Percentiles rank a stretch among this genome's conserved stretches.
Evolutionary conservation across 2,329 filamentous ascomycete genomes (phyloP).

Genomic region (Ophiostoma ulmi): DNA sequence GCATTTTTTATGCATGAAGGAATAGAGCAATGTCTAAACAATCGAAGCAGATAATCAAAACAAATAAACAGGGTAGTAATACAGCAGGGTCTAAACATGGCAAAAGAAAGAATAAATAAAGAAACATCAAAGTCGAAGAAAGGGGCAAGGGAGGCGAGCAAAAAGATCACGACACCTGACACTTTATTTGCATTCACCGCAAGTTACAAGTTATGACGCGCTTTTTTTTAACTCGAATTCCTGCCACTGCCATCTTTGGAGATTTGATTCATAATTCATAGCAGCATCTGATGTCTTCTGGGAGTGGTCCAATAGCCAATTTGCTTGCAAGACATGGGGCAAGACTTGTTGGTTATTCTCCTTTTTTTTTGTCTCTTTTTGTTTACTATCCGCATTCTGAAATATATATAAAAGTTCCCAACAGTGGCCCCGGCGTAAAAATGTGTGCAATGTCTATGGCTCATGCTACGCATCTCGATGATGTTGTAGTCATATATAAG

Average conservation of each 20-base stretch:
- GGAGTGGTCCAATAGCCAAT: not conserved
- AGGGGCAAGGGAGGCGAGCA: not conserved
- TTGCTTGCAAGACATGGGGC: not conserved
- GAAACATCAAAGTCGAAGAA: not conserved
- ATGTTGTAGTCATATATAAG: not conserved
- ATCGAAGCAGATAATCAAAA: not conserved
- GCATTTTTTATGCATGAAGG: constrained; percentile 2
- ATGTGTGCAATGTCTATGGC: not conserved
- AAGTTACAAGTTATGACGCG: not conserved
- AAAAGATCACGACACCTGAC: constrained; percentile 2
- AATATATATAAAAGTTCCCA: not conserved
- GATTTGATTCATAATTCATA: not conserved
- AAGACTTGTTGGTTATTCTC: not conserved
- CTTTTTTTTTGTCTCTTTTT: not conserved
- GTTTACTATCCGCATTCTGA: not conserved
- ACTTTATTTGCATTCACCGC: not conserved
- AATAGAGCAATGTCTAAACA: not conserved
- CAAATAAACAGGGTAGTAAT: not conserved
- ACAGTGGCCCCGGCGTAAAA: not conserved
- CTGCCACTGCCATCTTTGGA: not conserved
- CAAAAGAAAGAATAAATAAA: not conserved
- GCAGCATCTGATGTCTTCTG: not conserved
- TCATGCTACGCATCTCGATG: not conserved
- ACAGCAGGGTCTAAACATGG: not conserved
- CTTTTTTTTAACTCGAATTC: not conserved